phyloP scores from a whole-genome alignment of 139 green algal species.

The Tetratostichococcus sp. region DNA sequence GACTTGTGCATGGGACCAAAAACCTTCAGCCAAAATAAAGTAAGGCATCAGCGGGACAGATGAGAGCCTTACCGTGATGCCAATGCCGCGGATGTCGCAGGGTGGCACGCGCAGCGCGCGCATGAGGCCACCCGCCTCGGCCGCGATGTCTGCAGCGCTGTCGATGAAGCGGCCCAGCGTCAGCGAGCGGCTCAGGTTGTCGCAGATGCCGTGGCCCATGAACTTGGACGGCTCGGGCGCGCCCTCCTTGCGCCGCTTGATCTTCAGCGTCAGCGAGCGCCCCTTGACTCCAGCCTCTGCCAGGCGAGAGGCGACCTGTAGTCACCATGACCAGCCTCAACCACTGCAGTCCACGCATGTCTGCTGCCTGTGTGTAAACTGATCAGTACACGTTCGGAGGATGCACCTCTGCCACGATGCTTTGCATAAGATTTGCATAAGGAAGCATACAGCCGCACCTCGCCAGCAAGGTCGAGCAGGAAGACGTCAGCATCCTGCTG shows the following conservation, averaged over 20 bases:
- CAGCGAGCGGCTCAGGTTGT: conserved; percentile 60
- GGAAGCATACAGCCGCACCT: too few species aligned
- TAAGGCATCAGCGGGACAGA: too few species aligned
- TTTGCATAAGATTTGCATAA: too few species aligned
- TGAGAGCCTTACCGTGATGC: conserved; percentile 74
- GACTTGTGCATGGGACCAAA: too few species aligned
- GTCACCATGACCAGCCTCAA: too few species aligned
- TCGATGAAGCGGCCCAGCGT: conserved; percentile 30
- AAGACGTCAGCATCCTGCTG: conserved; percentile 58
- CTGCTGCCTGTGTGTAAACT: too few species aligned
- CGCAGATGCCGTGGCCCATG: conserved; percentile 84
- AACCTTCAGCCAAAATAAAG: too few species aligned
- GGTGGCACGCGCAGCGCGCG: conserved; percentile 36
- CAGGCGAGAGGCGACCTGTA: conserved; percentile 42
- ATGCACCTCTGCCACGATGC: too few species aligned
- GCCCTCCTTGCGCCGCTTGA: conserved; percentile 69
- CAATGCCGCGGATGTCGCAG: conserved; percentile 71
- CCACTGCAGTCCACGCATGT: too few species aligned
- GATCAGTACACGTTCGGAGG: too few species aligned
- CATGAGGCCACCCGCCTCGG: conserved; percentile 48
- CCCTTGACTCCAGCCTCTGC: conserved; percentile 37
- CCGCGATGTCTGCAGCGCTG: conserved; percentile 32
- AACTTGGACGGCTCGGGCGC: conserved; percentile 80
- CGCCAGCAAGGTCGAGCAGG: conserved; percentile 42
- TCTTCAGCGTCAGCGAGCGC: conserved; percentile 73